phyloP scores from a whole-genome alignment of 2,329 filamentous ascomycete species.

The Alternaria sp. region DNA sequence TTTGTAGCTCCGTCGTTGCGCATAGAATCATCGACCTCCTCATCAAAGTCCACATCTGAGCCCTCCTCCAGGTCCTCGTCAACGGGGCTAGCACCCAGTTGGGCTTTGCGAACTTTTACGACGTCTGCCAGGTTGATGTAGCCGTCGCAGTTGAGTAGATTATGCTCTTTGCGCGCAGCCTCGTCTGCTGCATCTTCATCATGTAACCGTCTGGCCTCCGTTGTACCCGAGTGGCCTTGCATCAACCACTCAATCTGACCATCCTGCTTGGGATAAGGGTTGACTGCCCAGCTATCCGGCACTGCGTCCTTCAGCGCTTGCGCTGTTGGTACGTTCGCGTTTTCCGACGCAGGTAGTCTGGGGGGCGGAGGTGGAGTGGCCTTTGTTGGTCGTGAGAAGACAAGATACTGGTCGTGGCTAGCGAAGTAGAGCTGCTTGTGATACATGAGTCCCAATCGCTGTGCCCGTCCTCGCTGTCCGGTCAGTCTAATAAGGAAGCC shows the following conservation, averaged over 20 bases:
- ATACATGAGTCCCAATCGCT: slow-evolving; percentile 67
- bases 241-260: slow-evolving; percentile 66
- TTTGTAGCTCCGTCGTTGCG: slow-evolving; percentile 63
- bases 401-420: slow-evolving; percentile 68
- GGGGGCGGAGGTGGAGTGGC: slow-evolving; percentile 66
- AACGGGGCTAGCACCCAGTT: slow-evolving; percentile 60
- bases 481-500: slow-evolving; percentile 72
- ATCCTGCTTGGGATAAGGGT: slow-evolving; percentile 66
- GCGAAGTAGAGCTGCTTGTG: slow-evolving; percentile 73
- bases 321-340: slow-evolving; percentile 61
- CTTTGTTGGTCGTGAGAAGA: slow-evolving; percentile 68
- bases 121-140: slow-evolving; percentile 70
- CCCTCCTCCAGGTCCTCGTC: slow-evolving; percentile 63
- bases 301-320: slow-evolving; percentile 64
- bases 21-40: slow-evolving; percentile 56
- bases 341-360: slow-evolving; percentile 56
- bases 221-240: slow-evolving; percentile 52
- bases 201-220: slow-evolving; percentile 58
- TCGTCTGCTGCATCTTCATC: slow-evolving; percentile 69
- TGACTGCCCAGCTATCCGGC: slow-evolving; percentile 68
- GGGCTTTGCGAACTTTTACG: slow-evolving; percentile 64
- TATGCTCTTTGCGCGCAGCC: slow-evolving; percentile 65
- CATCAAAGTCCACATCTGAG: slow-evolving; percentile 65
- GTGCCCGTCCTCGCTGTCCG: slow-evolving; percentile 67
- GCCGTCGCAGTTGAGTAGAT: slow-evolving; percentile 67